Evolutionary conservation across 805 yeast genomes (phyloP), one percentile per base, ranked within the genome.

Genomic region (Cyberlindnera galapagoensis): DNA sequence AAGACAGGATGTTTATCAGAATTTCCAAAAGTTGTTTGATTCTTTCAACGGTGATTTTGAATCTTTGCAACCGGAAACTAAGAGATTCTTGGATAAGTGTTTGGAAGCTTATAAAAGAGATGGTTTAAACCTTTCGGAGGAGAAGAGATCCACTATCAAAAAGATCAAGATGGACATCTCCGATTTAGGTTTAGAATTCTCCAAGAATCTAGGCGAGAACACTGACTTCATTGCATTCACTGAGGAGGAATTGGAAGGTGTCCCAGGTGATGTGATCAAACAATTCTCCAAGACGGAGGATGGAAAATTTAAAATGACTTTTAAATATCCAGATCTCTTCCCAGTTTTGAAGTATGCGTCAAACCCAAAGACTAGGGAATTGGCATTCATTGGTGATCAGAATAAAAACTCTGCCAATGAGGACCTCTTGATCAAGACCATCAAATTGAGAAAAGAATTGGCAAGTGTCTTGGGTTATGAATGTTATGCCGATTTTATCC

Each of bases 311-410:
- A 79, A 79, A 50, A 80, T 85, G 65, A 80, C 92, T 3, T 82
- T 73, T 62, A 83, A 85, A 55, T 81, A 80, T 48, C 92, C 94
- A 1, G 94, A 84, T 51, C 56, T 80, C 29, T 62, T 79, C 40
- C 94, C 94, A 2, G 80, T 80, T n/a, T 56, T 82, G 55, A 80
- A 81, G 52, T 76, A 76, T 54, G 88, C 94, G 26, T 63, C 67
- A 35, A 59, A 59, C 41, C 67, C 76, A 26, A 70, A 69, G 14
- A 81, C 92, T 3, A 72, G 95, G 59, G 76, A 72, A 49, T 50
- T 56, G 9, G 85, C 86, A 2, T 79, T 66, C 44, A 47, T 71
- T 27, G 86, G 79, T 18, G 80, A 78, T 54, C 85, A 79, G 54
- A 72, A 74, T 52, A 79, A 81, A 47, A 74, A 69, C 27, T 71